phyloP scores from a whole-genome alignment of 305 asterid genomes.

The Fraxinus platypoda region DNA sequence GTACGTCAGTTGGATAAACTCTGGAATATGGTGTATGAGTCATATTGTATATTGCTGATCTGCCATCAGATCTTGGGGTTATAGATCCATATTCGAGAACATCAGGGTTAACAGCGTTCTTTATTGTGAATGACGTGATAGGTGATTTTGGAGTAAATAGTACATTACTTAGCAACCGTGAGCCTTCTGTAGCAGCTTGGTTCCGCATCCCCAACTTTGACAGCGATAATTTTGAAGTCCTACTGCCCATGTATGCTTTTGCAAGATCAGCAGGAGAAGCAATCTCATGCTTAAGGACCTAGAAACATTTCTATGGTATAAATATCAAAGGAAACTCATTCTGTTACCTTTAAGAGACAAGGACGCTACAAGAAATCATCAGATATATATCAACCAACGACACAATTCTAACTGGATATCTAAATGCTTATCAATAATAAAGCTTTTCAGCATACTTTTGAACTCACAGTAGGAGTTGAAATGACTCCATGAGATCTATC shows the following conservation, averaged over 20 bases:
- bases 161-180: constrained; percentile 32
- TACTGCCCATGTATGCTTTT: constrained; percentile 77
- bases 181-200: constrained; percentile 47
- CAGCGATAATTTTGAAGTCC: constrained; percentile 65
- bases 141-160: constrained; percentile 50
- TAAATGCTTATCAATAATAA: background rate
- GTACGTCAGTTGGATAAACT: constrained; percentile 36
- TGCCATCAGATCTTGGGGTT: constrained; percentile 72
- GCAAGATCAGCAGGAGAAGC: constrained; percentile 90
- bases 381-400: background rate
- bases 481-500: constrained; percentile 35
- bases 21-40: constrained; percentile 61
- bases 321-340: constrained; percentile 7
- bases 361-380: constrained; percentile 7
- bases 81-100: constrained; percentile 55
- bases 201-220: constrained; percentile 51
- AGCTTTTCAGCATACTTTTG: constrained; percentile 43
- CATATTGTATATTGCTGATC: constrained; percentile 64
- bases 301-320: constrained; percentile 27
- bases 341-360: constrained; percentile 4
- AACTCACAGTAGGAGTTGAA: constrained; percentile 28
- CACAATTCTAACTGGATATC: background rate
- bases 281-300: constrained; percentile 56
- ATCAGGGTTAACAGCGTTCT: constrained; percentile 35
- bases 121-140: constrained; percentile 36